These are phyloP conservation scores for Fusarium multiceps DNA, from an alignment of 2,329 filamentous ascomycete species.

Conservation along the genomic window DNA sequence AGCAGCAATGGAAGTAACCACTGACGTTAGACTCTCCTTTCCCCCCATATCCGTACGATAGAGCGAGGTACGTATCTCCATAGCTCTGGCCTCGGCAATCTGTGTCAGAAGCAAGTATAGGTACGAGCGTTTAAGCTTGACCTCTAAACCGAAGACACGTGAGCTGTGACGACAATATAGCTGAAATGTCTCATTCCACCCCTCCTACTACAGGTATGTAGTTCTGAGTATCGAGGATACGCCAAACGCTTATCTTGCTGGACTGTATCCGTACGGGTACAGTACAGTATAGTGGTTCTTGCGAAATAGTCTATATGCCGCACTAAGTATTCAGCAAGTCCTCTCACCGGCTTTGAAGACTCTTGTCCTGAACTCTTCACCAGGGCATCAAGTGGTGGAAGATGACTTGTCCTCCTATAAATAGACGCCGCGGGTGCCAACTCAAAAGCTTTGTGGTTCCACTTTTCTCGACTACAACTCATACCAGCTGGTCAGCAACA, in stretches of 20 bases:
- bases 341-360: background rate
- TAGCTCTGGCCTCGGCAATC: constrained; percentile 20
- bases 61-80: constrained; percentile 18
- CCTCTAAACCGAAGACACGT: constrained; percentile 23
- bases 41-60: background rate
- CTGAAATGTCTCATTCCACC: constrained; percentile 33
- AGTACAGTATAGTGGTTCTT: background rate
- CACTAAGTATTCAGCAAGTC: background rate
- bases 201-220: background rate
- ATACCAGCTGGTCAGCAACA: constrained; percentile 39
- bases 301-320: background rate
- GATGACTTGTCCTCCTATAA: constrained; percentile 6
- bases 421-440: constrained; percentile 33
- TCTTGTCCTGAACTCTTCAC: background rate
- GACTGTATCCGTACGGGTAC: constrained; percentile 2
- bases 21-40: background rate
- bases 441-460: constrained; percentile 20
- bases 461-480: constrained; percentile 39
- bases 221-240: constrained; percentile 1
- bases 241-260: background rate
- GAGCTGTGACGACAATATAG: constrained; percentile 27
- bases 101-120: constrained; percentile 18
- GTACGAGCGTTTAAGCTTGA: constrained; percentile 17
- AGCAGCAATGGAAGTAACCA: constrained; percentile 8
- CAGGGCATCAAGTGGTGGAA: constrained; percentile 13